These are phyloP conservation scores for Helianthus tuberosus DNA, from an alignment of 129 eudicot species.

Conservation along the genomic window DNA sequence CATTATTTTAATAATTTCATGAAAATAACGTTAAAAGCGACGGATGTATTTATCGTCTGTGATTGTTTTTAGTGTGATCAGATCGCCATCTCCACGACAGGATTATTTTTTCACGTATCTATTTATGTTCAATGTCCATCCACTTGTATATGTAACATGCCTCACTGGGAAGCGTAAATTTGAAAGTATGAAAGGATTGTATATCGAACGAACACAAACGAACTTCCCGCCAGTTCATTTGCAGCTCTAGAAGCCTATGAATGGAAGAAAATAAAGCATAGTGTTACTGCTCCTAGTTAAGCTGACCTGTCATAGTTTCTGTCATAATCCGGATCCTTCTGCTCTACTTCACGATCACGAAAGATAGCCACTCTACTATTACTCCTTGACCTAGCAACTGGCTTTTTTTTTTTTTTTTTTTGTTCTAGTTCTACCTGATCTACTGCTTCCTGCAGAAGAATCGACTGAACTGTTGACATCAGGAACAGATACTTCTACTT, in stretches of 20 bases:
- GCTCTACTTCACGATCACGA: conserved; percentile 88
- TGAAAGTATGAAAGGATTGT: no score
- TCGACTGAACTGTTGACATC: conserved; percentile 53
- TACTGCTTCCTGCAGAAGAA: conserved; percentile 70
- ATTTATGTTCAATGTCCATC: no score
- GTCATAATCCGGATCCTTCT: conserved; percentile 90
- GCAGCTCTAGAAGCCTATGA: neutral
- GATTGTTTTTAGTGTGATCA: no score
- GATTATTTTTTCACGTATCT: no score
- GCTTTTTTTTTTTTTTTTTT: conserved; percentile 70
- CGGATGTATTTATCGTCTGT: no score
- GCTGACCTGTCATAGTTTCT: conserved; percentile 79
- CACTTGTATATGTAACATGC: no score
- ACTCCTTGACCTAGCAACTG: conserved; percentile 67
- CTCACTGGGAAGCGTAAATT: no score
- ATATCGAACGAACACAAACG: no score
- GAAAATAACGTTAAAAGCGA: no score
- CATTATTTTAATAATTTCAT: no score
- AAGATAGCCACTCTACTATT: conserved; percentile 83
- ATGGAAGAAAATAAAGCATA: neutral
- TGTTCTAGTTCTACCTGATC: conserved; percentile 69
- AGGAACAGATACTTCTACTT: conserved; percentile 48
- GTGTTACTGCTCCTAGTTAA: neutral
- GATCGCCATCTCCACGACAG: no score
- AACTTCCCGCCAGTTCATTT: no score